Conservation (phyloP, 495 filamentous ascomycete genomes). For the Parathielavia appendiculata region DNA sequence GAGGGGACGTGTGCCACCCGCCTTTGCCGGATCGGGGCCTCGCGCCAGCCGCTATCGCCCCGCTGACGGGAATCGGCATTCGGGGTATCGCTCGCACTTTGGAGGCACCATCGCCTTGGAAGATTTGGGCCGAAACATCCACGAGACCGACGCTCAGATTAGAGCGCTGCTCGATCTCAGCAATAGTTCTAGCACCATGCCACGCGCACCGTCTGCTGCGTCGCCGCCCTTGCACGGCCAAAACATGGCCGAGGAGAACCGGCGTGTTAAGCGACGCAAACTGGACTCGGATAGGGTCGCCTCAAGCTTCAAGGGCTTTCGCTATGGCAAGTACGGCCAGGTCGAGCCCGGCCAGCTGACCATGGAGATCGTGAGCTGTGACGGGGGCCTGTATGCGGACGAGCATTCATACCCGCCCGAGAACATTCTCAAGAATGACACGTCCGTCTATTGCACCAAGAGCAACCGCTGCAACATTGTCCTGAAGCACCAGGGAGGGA, state of each 20-base stretch:
- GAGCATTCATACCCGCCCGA: conserved; percentile 62
- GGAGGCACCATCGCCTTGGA: conserved; percentile 14
- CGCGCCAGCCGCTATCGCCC: conserved; percentile 32
- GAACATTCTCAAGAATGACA: conserved; percentile 77
- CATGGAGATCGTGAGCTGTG: conserved; percentile 85
- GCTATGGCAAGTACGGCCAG: conserved; percentile 78
- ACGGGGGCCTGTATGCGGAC: conserved; percentile 71
- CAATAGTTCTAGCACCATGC: conserved; percentile 30
- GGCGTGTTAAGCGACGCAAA: conserved; percentile 67
- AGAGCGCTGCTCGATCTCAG: conserved; percentile 45
- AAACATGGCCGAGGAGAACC: conserved; percentile 42
- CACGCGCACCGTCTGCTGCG: conserved; percentile 36
- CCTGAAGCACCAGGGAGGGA: conserved; percentile 69
- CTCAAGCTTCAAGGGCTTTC: conserved; percentile 54
- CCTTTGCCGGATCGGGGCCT: conserved; percentile 17
- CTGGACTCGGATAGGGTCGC: conserved; percentile 57
- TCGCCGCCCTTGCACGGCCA: conserved; percentile 28
- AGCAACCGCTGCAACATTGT: conserved; percentile 78
- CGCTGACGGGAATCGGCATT: conserved; percentile 21
- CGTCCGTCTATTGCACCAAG: conserved; percentile 84
- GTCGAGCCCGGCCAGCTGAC: conserved; percentile 70
- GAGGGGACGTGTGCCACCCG: conserved; percentile 25
- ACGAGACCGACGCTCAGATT: conserved; percentile 41
- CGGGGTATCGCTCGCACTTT: conserved; percentile 25
- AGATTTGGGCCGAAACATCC: conserved; percentile 31